These are phyloP conservation scores for Coffea eugenioides DNA, from an alignment of 257 asterid species.

Conservation along the genomic window DNA sequence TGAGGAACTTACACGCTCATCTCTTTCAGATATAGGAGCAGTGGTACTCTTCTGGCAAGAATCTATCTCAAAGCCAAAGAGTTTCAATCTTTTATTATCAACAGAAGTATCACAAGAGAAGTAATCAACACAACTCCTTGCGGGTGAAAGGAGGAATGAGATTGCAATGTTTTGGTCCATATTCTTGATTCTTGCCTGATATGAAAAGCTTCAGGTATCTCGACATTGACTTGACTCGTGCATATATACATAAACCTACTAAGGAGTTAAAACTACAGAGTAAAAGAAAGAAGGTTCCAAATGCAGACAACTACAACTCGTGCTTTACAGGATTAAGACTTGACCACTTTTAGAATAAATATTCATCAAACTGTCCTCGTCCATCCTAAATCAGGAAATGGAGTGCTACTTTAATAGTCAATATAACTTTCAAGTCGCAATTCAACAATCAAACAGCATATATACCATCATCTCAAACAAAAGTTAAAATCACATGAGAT, in stretches of 20 bases:
- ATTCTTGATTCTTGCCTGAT: background rate
- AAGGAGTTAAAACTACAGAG: too few species aligned
- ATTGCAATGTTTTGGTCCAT: background rate
- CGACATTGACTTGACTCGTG: background rate
- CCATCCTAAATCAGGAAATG: conserved; percentile 6
- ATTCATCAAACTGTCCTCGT: conserved; percentile 6
- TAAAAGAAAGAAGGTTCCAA: background rate
- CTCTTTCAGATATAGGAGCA: conserved; percentile 2
- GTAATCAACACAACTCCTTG: conserved; percentile 5
- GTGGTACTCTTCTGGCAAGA: conserved; percentile 8
- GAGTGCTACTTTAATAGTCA: background rate
- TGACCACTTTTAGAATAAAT: conserved; percentile 2
- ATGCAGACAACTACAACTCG: background rate
- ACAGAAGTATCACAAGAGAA: background rate
- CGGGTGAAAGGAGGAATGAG: conserved; percentile 5
- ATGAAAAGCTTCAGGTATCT: conserved; percentile 1
- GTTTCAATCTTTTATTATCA: conserved; percentile 16
- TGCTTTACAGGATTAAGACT: background rate
- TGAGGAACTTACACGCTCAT: conserved; percentile 8
- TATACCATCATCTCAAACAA: background rate
- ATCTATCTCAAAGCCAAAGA: conserved; percentile 24
- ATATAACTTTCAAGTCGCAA: background rate
- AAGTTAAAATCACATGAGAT: background rate
- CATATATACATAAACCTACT: background rate
- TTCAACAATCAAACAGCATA: conserved; percentile 1